These are phyloP conservation scores for Nectriaceae sp. DNA, from an alignment of 2,329 filamentous ascomycete genomes.

Conservation along the genomic window DNA sequence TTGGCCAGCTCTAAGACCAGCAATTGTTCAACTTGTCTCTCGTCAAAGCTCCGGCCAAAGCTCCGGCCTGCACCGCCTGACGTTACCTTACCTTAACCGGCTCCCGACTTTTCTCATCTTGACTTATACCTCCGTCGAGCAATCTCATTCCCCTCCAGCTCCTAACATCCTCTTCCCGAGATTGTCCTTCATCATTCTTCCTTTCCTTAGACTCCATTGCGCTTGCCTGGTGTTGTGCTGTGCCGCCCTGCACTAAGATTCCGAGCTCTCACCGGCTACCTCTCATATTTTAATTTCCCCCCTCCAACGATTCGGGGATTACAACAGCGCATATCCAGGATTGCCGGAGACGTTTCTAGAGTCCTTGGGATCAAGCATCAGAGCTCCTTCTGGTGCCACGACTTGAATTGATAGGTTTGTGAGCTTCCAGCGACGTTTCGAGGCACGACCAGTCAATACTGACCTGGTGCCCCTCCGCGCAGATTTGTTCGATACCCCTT, in stretches of 20 bases:
- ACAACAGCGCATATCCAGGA: constrained; percentile 29
- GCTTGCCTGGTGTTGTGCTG: constrained; percentile 32
- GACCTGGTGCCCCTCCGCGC: constrained; percentile 5
- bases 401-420: constrained; percentile 37
- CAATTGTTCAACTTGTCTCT: background rate
- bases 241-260: constrained; percentile 21
- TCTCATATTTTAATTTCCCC: constrained; percentile 25
- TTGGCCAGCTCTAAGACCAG: constrained; percentile 20
- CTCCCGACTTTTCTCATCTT: constrained; percentile 28
- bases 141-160: constrained; percentile 22
- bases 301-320: constrained; percentile 28
- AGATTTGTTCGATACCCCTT: constrained; percentile 46
- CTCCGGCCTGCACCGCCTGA: constrained; percentile 23
- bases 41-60: background rate
- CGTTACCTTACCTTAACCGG: constrained; percentile 17
- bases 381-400: constrained; percentile 23
- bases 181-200: constrained; percentile 28
- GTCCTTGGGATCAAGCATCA: constrained; percentile 30
- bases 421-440: background rate
- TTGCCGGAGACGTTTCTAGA: constrained; percentile 25
- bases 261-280: background rate
- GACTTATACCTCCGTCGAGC: constrained; percentile 33
- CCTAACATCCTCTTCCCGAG: constrained; percentile 27
- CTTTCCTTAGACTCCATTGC: constrained; percentile 19
- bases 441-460: background rate